Conservation (phyloP, 2,329 filamentous ascomycete species). For the Fusarium concolor region DNA sequence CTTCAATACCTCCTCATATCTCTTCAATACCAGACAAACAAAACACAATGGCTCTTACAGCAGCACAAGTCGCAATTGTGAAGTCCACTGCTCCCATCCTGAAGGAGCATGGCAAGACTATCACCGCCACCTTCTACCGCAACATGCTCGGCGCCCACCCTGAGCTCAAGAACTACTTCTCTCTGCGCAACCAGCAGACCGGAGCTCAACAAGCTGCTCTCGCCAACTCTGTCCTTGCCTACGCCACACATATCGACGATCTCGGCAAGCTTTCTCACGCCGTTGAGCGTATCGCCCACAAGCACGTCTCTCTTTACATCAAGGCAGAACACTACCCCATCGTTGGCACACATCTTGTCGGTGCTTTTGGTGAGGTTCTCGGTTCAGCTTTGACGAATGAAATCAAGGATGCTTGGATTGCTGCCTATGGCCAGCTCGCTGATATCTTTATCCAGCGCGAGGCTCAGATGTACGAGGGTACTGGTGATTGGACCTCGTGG, state of each 20-base stretch:
- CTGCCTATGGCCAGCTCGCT: slow-evolving; percentile 78
- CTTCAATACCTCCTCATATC: background rate
- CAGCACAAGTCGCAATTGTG: slow-evolving; percentile 75
- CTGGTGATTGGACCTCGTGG: slow-evolving; percentile 60
- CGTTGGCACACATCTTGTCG: slow-evolving; percentile 75
- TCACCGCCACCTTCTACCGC: slow-evolving; percentile 79
- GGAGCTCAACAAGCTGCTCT: slow-evolving; percentile 77
- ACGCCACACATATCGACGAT: slow-evolving; percentile 79
- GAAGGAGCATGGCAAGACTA: slow-evolving; percentile 72
- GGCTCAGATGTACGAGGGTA: slow-evolving; percentile 66
- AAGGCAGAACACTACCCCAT: slow-evolving; percentile 76
- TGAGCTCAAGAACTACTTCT: slow-evolving; percentile 76
- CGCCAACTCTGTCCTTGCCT: slow-evolving; percentile 75
- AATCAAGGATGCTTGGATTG: slow-evolving; percentile 76
- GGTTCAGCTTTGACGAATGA: slow-evolving; percentile 74
- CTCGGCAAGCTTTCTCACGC: slow-evolving; percentile 67
- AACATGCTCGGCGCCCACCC: slow-evolving; percentile 75
- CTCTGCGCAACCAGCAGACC: slow-evolving; percentile 73
- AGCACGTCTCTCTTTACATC: slow-evolving; percentile 79
- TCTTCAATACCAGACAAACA: background rate
- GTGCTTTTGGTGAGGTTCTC: slow-evolving; percentile 74
- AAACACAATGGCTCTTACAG: slow-evolving; percentile 63
- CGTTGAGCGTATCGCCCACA: slow-evolving; percentile 78
- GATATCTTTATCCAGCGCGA: slow-evolving; percentile 77
- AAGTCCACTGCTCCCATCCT: slow-evolving; percentile 82